Evolutionary conservation across 2,329 filamentous ascomycete genomes (phyloP).

Genomic region (Exophiala dermatitidis): DNA sequence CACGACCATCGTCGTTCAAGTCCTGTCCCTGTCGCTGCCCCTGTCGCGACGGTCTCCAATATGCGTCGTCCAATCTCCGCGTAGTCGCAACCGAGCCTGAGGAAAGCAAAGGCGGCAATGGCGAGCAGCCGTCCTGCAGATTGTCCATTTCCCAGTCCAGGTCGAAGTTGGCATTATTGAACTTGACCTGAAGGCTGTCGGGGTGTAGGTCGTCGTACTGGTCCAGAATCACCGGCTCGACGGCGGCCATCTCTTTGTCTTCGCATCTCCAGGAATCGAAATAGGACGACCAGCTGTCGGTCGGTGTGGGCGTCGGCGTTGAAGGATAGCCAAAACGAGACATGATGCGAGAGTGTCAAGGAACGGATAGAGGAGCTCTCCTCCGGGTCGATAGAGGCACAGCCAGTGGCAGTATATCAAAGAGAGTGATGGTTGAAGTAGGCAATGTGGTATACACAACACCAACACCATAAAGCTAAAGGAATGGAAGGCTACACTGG

Average conservation of each 20-base stretch:
- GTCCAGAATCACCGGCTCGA: constrained; percentile 19
- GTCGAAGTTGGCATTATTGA: constrained; percentile 9
- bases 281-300: constrained; percentile 20
- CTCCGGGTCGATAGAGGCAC: background rate
- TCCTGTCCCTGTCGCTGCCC: constrained; percentile 3
- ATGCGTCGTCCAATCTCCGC: constrained; percentile 7
- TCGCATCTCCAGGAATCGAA: constrained; percentile 21
- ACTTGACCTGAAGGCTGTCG: constrained; percentile 7
- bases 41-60: background rate
- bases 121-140: constrained; percentile 5
- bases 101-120: background rate
- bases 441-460: background rate
- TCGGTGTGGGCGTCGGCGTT: constrained; percentile 11
- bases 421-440: background rate
- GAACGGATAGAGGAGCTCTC: background rate
- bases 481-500: background rate
- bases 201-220: constrained; percentile 14
- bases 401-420: background rate
- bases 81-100: background rate
- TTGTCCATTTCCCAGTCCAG: constrained; percentile 15
- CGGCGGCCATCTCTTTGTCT: constrained; percentile 10
- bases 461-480: background rate
- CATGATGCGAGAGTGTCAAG: background rate
- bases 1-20: background rate
- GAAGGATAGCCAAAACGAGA: constrained; percentile 4